phyloP scores from a whole-genome alignment of 2,329 filamentous ascomycete genomes.

The Fusarium luffae region DNA sequence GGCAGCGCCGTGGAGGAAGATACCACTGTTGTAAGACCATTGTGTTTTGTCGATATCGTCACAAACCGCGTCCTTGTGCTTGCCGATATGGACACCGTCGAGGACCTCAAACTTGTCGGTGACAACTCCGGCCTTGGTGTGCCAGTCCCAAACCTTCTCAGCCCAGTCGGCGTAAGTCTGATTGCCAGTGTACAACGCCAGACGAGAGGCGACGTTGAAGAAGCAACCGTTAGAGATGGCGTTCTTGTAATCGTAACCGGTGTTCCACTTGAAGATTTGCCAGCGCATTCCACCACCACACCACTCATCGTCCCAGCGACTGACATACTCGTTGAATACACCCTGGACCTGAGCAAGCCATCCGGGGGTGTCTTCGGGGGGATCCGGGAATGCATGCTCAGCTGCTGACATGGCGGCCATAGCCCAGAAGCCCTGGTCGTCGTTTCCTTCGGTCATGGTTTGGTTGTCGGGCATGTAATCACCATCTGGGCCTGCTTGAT shows the following conservation, averaged over 20 bases:
- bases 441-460: slow-evolving; percentile 72
- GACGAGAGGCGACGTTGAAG: slow-evolving; percentile 75
- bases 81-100: slow-evolving; percentile 57
- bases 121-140: slow-evolving; percentile 66
- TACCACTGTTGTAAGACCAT: slow-evolving; percentile 77
- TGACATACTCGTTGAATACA: slow-evolving; percentile 81
- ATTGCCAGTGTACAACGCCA: slow-evolving; percentile 83
- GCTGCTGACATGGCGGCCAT: slow-evolving; percentile 82
- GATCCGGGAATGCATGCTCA: slow-evolving; percentile 79
- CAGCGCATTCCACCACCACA: slow-evolving; percentile 84
- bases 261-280: slow-evolving; percentile 86
- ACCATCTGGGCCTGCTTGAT: slow-evolving; percentile 67
- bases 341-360: slow-evolving; percentile 83
- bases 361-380: slow-evolving; percentile 69
- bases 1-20: slow-evolving; percentile 71
- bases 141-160: slow-evolving; percentile 75
- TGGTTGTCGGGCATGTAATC: slow-evolving; percentile 77
- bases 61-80: slow-evolving; percentile 57
- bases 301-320: slow-evolving; percentile 71
- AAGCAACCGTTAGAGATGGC: slow-evolving; percentile 76
- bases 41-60: slow-evolving; percentile 69
- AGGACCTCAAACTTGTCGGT: slow-evolving; percentile 64
- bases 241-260: slow-evolving; percentile 76
- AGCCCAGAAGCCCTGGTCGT: slow-evolving; percentile 88
- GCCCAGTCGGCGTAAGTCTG: slow-evolving; percentile 83